Base-by-base conservation (phyloP, 345 rosid genomes). In the Melaleuca alternifolia region DNA sequence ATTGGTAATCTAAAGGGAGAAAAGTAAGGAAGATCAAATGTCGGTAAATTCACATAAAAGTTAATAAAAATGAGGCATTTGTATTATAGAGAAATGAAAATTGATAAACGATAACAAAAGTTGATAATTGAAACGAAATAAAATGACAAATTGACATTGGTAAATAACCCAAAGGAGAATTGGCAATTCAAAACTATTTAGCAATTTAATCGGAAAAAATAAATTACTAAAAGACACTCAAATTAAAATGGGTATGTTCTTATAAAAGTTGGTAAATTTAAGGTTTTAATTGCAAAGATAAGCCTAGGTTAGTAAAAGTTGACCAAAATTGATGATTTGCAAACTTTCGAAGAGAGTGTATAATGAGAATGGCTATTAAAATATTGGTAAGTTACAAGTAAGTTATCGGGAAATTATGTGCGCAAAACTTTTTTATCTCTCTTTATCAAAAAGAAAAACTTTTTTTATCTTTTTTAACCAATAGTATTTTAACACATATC, bases 361-460 rank as follows among this genome's bases (percentile, higher is more conserved):
- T 37, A 2, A 12, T 5, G 10, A 11, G 81, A 71, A 37, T 18
- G 48, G 24, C 26, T 48, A 33, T 33, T 20, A 71, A 71, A 71
- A 37, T 71, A 24, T 71, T 71, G 48, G 48, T 37, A 71, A 71
- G 48, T 71, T 11, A 1, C 4, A 37, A 33, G 37, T 2, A 71
- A 37, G 24, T 71, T 37, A 33, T 9, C 18, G 48, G 26, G 81
- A 71, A 20, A 71, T 71, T 0, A 5, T 5, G 81, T 37, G 46
- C 1, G 1, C 0, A 18, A 18, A 2, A 71, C 4, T 57, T 10
- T 24, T 56, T 57, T 0, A 10, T n/a, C n/a, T n/a, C n/a, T n/a
- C n/a, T n/a, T n/a, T n/a, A n/a, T n/a, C n/a, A n/a, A n/a, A n/a
- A n/a, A n/a, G n/a, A n/a, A n/a, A n/a, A n/a, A n/a, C n/a, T n/a